These are phyloP conservation scores for Phlyctochytrium bullatum DNA, from an alignment of 192 early-diverging fungal species.

Conservation along the genomic window DNA sequence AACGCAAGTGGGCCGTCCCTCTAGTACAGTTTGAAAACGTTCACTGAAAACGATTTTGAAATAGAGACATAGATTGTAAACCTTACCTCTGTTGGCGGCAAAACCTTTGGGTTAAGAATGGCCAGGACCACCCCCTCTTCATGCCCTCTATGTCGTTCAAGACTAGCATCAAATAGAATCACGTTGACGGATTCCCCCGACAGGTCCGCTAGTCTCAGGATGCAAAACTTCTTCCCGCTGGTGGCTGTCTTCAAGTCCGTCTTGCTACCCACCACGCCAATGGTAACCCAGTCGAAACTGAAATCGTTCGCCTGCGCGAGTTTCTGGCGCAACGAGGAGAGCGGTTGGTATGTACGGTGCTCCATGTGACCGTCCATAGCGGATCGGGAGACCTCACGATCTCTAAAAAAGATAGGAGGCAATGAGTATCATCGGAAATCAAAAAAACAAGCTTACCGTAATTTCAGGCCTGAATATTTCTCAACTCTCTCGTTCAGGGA, in stretches of 20 bases:
- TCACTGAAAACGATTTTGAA: neutral
- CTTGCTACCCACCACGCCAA: neutral
- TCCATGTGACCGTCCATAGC: neutral
- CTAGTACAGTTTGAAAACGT: neutral
- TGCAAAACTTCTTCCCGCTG: neutral
- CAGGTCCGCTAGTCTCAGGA: neutral
- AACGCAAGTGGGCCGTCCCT: neutral
- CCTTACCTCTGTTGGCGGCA: conserved; percentile 1
- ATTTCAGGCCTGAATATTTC: neutral
- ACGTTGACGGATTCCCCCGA: neutral
- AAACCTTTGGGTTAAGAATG: neutral
- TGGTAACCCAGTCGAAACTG: conserved; percentile 3
- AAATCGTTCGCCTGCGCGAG: neutral
- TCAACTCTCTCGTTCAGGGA: neutral
- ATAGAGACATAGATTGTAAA: neutral
- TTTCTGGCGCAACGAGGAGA: neutral
- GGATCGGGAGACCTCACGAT: no score
- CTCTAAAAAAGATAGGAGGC: no score
- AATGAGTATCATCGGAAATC: no score
- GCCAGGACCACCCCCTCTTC: neutral
- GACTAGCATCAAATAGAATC: neutral
- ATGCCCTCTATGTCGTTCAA: neutral
- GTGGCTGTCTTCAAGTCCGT: neutral
- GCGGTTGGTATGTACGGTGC: neutral
- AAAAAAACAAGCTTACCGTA: neutral